phyloP scores from a whole-genome alignment of 106 monocot genomes.

The Apostasia shenzhenica region DNA sequence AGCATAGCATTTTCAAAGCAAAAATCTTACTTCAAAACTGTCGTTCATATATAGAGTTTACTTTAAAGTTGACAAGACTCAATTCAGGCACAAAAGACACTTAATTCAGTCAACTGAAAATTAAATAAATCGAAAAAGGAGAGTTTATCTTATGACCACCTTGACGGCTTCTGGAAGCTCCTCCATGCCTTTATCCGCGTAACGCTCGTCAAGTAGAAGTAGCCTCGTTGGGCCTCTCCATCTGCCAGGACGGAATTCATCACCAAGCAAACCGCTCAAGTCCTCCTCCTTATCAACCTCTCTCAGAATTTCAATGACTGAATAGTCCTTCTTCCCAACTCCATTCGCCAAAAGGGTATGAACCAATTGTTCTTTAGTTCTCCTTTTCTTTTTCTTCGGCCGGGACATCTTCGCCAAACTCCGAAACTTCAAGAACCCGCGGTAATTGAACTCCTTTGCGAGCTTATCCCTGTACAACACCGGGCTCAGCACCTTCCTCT shows the following conservation, averaged over 20 bases:
- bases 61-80: no score
- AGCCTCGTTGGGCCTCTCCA: conserved; percentile 85
- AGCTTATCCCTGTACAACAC: conserved; percentile 88
- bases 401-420: conserved; percentile 84
- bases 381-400: conserved; percentile 56
- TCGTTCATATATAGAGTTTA: no score
- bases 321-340: conserved; percentile 24
- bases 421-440: conserved; percentile 73
- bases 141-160: conserved; percentile 22
- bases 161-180: conserved; percentile 81
- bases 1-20: no score
- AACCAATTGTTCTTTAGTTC: background rate
- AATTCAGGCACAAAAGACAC: background rate
- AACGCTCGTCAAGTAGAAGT: conserved; percentile 68
- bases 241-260: conserved; percentile 30
- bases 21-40: no score
- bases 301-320: conserved; percentile 33
- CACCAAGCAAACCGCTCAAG: conserved; percentile 56
- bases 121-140: conserved; percentile 20
- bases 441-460: conserved; percentile 70
- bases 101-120: conserved; percentile 1
- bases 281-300: conserved; percentile 26
- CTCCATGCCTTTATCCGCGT: conserved; percentile 35
- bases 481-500: conserved; percentile 21
- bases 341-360: background rate